phyloP scores from a whole-genome alignment of 2,329 filamentous ascomycete genomes.

The Claviceps paspali region DNA sequence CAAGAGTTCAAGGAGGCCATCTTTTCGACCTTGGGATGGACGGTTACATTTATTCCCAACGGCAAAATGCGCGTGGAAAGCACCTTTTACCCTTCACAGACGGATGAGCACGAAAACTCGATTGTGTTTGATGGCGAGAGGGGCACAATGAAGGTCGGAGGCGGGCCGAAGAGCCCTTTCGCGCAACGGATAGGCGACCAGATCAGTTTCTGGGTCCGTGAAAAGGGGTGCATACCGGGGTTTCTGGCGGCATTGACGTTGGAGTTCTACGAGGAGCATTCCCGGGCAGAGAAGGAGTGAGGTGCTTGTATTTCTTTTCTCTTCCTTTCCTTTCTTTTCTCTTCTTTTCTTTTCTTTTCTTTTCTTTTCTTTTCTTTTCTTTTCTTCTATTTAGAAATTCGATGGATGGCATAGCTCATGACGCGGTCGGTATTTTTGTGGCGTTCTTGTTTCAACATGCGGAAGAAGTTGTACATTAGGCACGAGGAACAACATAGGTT shows the following conservation, averaged over 20 bases:
- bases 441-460: too few relatives aligned
- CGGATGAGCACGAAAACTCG: slow-evolving; percentile 55
- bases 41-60: slow-evolving; percentile 91
- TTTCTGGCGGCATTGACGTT: slow-evolving; percentile 82
- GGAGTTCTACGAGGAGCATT: slow-evolving; percentile 73
- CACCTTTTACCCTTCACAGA: slow-evolving; percentile 60
- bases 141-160: slow-evolving; percentile 95
- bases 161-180: slow-evolving; percentile 75
- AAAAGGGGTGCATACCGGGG: slow-evolving; percentile 83
- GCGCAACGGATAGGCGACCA: slow-evolving; percentile 70
- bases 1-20: slow-evolving; percentile 93
- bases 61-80: slow-evolving; percentile 86
- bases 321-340: neutral
- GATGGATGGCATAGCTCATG: too few relatives aligned
- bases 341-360: neutral
- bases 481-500: neutral
- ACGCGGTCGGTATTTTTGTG: too few relatives aligned
- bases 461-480: neutral
- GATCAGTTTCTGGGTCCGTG: slow-evolving; percentile 92
- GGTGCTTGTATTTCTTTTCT: too few relatives aligned
- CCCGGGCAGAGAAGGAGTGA: slow-evolving; percentile 3
- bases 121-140: slow-evolving; percentile 84
- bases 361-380: too few relatives aligned
- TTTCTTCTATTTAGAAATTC: too few relatives aligned
- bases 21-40: slow-evolving; percentile 82